Conservation (phyloP, 2,329 filamentous ascomycete genomes). For the Xylariaceae sp. region DNA sequence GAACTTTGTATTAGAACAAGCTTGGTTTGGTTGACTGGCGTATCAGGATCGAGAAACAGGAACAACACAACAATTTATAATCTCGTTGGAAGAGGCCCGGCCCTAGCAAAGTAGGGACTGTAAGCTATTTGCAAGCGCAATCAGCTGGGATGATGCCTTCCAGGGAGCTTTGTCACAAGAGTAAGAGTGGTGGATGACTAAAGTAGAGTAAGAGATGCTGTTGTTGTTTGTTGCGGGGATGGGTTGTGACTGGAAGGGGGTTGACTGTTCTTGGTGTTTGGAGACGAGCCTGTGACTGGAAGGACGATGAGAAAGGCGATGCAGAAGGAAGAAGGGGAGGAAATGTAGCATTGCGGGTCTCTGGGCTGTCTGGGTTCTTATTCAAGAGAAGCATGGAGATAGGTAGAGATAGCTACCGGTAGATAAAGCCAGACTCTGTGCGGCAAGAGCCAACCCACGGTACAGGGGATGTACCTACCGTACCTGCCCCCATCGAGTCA, state of each 20-base stretch:
- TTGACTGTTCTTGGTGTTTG: no score
- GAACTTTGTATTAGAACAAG: conserved; percentile 5
- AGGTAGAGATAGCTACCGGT: neutral
- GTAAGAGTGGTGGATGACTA: neutral
- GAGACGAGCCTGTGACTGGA: conserved; percentile 10
- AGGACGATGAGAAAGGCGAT: conserved; percentile 16
- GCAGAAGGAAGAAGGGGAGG: conserved; percentile 5
- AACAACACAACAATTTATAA: conserved; percentile 1
- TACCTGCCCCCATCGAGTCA: neutral
- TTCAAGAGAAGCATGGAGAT: conserved; percentile 7
- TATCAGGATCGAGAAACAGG: conserved; percentile 3
- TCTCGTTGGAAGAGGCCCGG: conserved; percentile 13
- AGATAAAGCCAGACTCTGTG: neutral
- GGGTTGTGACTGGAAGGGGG: no score
- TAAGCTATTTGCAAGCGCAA: conserved; percentile 25
- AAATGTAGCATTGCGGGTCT: no score
- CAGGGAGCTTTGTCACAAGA: conserved; percentile 1
- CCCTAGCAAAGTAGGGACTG: conserved; percentile 21
- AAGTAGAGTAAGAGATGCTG: neutral
- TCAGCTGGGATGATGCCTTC: conserved; percentile 20
- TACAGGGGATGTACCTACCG: neutral
- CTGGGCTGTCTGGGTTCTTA: no score
- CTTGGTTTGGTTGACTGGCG: conserved; percentile 12
- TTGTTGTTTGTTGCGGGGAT: no score
- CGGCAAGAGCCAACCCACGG: neutral